Conservation (phyloP, 371 early-diverging fungal genomes). For the Apophysomyces ossiformis region DNA sequence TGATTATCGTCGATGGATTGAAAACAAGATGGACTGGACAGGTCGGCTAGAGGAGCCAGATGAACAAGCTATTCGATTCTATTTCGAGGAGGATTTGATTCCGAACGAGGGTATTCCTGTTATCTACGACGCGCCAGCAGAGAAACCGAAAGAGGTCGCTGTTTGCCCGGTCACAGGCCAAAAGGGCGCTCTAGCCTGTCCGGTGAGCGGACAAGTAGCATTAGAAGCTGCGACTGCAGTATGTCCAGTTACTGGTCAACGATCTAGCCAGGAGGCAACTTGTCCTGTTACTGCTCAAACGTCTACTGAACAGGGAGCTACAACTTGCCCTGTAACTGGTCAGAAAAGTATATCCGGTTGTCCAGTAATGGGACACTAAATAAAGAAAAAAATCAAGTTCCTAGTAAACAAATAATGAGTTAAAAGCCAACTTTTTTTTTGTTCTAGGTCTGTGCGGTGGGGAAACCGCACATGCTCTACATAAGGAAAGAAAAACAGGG, state of each 20-base stretch:
- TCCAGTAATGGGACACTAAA: no score
- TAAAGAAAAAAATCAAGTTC: no score
- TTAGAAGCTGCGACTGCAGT: not conserved
- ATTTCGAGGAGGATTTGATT: constrained; percentile 13
- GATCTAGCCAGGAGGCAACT: not conserved
- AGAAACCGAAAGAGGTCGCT: constrained; percentile 9
- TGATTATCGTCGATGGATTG: constrained; percentile 39
- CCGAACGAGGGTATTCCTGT: constrained; percentile 5
- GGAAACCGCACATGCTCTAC: no score
- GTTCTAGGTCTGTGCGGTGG: no score
- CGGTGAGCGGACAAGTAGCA: constrained; percentile 18
- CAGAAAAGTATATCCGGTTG: no score
- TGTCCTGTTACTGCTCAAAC: constrained; percentile 24
- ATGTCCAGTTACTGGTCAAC: constrained; percentile 38
- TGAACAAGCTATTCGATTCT: constrained; percentile 21
- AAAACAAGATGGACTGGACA: not conserved
- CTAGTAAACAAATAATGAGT: no score
- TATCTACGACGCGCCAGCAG: constrained; percentile 26
- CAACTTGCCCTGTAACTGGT: constrained; percentile 21
- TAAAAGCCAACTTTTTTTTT: no score
- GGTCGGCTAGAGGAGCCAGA: constrained; percentile 12
- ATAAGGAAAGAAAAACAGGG: no score
- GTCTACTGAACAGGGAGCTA: not conserved
- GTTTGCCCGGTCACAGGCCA: constrained; percentile 36
- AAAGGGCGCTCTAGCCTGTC: not conserved